Base-by-base conservation (phyloP, 495 filamentous ascomycete species). In the Neurospora cerealis region DNA sequence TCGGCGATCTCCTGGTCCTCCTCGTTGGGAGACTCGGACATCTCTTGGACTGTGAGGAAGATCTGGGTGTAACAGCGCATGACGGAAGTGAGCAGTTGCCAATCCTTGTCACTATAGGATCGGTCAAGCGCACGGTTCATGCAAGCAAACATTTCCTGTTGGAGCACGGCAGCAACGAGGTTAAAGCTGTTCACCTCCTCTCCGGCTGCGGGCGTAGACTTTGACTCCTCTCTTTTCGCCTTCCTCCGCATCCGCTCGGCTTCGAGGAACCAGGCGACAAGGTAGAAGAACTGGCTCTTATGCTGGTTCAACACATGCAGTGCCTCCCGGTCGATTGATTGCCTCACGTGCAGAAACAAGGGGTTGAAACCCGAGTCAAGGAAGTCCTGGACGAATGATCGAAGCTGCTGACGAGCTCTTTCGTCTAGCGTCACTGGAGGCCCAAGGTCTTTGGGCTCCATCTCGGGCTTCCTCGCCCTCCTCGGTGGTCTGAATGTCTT, bases 1-100 rank as follows among this genome's bases (percentile, higher is more conserved):
- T 99, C 95, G 5, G 96, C 96, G 77, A 99, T 98, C 74, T 98
- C 96, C 81, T 96, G 93, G 77, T 99, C 93, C 11, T 98, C 96
- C 74, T 98, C 95, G 34, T 93, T 86, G 0, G 89, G 88, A 0
- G 93, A 95, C 46, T 91, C 88, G 4, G 90, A 85, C 96, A 99
- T 99, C 73, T 97, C 93, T 78, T 98, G 95, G 4, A 98, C 91
- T 0, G 95, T 97, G 48, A 97, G 85, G n/a, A 99, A 85, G 69
- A 91, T 91, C 78, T 93, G 91, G 4, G 91, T 93, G 79, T 97
- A 96, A 78, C 93, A 97, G 69, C 93, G 90, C 91, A 98, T 97
- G 48, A 91, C 90, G 5, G 95, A 90, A 70, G 94, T 93, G 21
- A 98, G 82, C 75, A 95, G 91, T 62, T 89, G 88, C 96, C 96